Conservation (phyloP, 352 stramenopile species). For the Globisporangium iwayamae region DNA sequence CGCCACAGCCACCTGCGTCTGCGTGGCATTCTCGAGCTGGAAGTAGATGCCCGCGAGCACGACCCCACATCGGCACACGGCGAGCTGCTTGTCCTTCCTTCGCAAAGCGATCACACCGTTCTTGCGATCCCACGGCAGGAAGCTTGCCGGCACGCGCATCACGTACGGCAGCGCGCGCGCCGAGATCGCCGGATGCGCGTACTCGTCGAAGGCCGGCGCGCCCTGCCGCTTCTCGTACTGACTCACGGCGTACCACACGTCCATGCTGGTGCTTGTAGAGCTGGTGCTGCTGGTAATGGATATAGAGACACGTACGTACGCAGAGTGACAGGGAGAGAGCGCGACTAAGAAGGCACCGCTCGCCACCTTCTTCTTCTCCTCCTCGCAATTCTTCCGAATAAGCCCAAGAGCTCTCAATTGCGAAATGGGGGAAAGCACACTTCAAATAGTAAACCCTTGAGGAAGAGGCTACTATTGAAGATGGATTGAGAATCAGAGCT, state of each 20-base stretch:
- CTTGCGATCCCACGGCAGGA: slow-evolving; percentile 65
- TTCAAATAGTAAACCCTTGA: neutral
- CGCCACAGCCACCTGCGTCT: slow-evolving; percentile 55
- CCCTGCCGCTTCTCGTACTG: slow-evolving; percentile 53
- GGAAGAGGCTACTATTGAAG: no score
- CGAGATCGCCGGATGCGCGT: slow-evolving; percentile 50
- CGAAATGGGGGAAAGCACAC: neutral
- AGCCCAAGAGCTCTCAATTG: neutral
- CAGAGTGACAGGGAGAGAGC: neutral
- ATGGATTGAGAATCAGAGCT: neutral
- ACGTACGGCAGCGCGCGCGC: slow-evolving; percentile 36
- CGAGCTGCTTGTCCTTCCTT: slow-evolving; percentile 61
- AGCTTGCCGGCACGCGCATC: slow-evolving; percentile 60
- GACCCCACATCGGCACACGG: slow-evolving; percentile 74
- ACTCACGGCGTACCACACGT: slow-evolving; percentile 66
- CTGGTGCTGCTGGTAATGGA: neutral
- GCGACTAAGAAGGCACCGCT: neutral
- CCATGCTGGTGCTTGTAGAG: slow-evolving; percentile 29
- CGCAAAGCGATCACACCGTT: slow-evolving; percentile 70
- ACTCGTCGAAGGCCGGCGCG: slow-evolving; percentile 55
- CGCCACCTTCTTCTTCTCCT: neutral
- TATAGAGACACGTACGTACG: neutral
- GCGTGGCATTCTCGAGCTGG: slow-evolving; percentile 36
- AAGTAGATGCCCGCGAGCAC: slow-evolving; percentile 81
- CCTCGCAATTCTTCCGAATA: neutral